Evolutionary conservation across 495 filamentous ascomycete species (phyloP).

Genomic region (Aspergillus ellipticus): DNA sequence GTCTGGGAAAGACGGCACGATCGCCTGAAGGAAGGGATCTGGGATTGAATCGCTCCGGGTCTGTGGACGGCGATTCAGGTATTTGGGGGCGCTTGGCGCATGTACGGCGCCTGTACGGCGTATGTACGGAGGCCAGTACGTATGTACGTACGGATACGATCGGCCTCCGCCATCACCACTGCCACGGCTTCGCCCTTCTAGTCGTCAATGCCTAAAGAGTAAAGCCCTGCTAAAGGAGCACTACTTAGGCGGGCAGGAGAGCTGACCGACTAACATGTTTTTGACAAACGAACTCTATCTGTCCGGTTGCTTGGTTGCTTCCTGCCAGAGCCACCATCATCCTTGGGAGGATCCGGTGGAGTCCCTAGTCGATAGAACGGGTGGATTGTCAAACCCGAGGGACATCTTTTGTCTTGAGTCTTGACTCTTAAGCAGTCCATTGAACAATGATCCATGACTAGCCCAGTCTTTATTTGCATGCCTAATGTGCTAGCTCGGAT

Average conservation of each 20-base stretch:
- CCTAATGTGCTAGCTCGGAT: not conserved
- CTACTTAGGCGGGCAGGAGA: not conserved
- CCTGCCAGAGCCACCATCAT: not conserved
- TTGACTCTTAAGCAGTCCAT: not conserved
- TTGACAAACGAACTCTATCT: not conserved
- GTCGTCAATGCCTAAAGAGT: slow-evolving; percentile 11
- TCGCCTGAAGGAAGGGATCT: not conserved
- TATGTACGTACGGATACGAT: not conserved
- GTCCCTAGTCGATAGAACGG: not conserved
- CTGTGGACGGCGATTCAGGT: not conserved
- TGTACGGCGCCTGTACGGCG: not conserved
- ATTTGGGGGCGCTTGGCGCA: not conserved
- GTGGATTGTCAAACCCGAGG: not conserved
- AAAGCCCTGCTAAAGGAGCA: not conserved
- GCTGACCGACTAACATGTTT: not conserved
- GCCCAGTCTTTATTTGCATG: not conserved
- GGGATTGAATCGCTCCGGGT: not conserved
- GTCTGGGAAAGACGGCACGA: not conserved
- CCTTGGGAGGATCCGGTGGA: slow-evolving; percentile 11
- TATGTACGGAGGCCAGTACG: not conserved
- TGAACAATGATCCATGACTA: not conserved
- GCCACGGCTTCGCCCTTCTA: slow-evolving; percentile 5
- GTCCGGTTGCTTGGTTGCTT: not conserved
- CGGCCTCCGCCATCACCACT: not conserved
- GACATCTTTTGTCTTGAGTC: not conserved